phyloP scores from a whole-genome alignment of 371 early-diverging fungal genomes.

The Syncephalastrum sp. region DNA sequence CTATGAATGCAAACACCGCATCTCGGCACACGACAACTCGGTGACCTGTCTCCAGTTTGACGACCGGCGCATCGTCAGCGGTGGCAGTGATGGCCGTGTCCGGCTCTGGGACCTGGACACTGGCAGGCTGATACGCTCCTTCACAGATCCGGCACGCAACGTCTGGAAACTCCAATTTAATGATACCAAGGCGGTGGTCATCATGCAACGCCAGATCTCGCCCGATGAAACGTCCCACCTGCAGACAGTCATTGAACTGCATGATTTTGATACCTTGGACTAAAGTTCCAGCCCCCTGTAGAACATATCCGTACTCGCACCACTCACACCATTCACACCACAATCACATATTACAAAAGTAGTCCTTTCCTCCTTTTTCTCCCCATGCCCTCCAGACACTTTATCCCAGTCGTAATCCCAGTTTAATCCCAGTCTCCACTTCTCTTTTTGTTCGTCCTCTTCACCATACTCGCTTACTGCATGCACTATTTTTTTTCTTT shows the following conservation, averaged over 20 bases:
- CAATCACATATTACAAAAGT: too few relatives aligned
- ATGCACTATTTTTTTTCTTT: too few relatives aligned
- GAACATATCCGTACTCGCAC: too few relatives aligned
- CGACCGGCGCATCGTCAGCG: constrained; percentile 71
- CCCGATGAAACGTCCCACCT: constrained; percentile 17
- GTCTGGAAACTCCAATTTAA: constrained; percentile 61
- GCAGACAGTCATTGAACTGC: constrained; percentile 43
- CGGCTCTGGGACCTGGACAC: constrained; percentile 78
- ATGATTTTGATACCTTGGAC: constrained; percentile 33
- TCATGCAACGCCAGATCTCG: constrained; percentile 45
- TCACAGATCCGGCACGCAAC: constrained; percentile 55
- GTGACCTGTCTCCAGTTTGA: constrained; percentile 87
- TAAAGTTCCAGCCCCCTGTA: not conserved
- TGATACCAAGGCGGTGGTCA: constrained; percentile 56
- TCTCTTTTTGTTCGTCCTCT: too few relatives aligned
- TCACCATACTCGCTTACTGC: too few relatives aligned
- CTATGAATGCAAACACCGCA: constrained; percentile 59
- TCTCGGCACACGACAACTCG: constrained; percentile 79
- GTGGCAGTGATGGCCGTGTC: constrained; percentile 82
- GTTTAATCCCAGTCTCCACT: too few relatives aligned
- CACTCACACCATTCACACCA: too few relatives aligned
- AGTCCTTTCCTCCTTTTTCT: too few relatives aligned
- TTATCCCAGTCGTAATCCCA: too few relatives aligned
- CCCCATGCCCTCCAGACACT: too few relatives aligned
- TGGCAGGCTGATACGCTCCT: constrained; percentile 66